A percentile compares a stretch with the other conserved stretches of the same genome.
Evolutionary conservation across 2,329 filamentous ascomycete species (phyloP).

Genomic region (Monilinia polystroma): DNA sequence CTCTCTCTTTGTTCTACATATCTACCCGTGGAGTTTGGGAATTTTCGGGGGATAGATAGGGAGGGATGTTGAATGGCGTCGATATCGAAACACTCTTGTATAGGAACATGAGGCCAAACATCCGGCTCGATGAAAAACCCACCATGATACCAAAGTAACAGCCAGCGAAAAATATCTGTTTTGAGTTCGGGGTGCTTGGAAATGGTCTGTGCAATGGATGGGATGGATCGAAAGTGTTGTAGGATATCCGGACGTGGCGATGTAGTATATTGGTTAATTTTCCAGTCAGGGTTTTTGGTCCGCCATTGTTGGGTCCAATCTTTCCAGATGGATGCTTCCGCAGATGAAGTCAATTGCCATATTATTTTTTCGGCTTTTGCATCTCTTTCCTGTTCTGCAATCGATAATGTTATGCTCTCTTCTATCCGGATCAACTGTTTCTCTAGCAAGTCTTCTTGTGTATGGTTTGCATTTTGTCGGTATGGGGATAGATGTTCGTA

Average conservation of each 20-base stretch:
- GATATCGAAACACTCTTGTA: conserved; percentile 27
- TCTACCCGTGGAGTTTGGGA: not conserved
- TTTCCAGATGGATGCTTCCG: conserved; percentile 17
- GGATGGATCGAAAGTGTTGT: conserved; percentile 25
- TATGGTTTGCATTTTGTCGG: conserved; percentile 24
- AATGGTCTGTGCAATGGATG: conserved; percentile 24
- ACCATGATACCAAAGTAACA: conserved; percentile 33
- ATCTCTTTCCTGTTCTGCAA: conserved; percentile 14
- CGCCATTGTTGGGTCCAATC: conserved; percentile 30
- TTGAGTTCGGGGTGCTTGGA: conserved; percentile 21
- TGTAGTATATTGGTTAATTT: conserved; percentile 23
- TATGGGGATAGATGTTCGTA: conserved; percentile 32
- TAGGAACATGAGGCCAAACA: conserved; percentile 28
- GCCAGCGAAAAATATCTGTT: conserved; percentile 28
- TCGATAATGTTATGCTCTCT: conserved; percentile 11
- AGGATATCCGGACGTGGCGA: conserved; percentile 23
- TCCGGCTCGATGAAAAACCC: conserved; percentile 31
- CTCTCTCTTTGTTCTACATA: conserved; percentile 13
- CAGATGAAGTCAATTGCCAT: conserved; percentile 29
- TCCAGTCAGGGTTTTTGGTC: conserved; percentile 28
- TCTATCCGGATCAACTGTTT: conserved; percentile 27
- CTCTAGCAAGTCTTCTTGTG: conserved; percentile 28
- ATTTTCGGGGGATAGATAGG: not conserved
- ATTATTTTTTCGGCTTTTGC: conserved; percentile 27
- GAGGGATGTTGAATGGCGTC: conserved; percentile 9